Base-by-base conservation (phyloP, 2,329 filamentous ascomycete genomes). In the Hysterium pulicare region DNA sequence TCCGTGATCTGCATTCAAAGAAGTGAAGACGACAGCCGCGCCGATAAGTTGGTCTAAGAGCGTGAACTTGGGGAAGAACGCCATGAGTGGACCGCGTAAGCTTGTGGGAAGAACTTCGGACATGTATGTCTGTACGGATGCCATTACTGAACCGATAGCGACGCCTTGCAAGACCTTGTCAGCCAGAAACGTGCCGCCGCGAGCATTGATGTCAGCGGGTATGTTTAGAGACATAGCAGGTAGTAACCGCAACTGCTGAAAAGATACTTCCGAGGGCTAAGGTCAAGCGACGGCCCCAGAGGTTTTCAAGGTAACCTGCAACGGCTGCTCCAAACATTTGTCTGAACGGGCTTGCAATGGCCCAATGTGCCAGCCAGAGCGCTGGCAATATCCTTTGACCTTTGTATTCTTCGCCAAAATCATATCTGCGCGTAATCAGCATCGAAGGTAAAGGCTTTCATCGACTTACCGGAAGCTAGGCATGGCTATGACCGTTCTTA, bases 11-110 rank as follows among this genome's bases (percentile, higher is more conserved):
- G 50, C 46, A 22, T 56, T 41, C 9, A 64, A 44, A 33, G 59
- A 49, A n/a, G 56, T 57, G 41, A 64, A 73, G 17, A 75, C 58
- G 42, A 61, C 58, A 23, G 59, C 40, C 3, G 58, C 59, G 9
- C 74, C 74, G 8, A 74, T 61, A 13, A 77, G 58, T 52, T 77
- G 72, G 7, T 74, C 74, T 0, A 76, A 47, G 3, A 76, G 62
- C 15, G 68, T 73, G 51, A 77, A 75, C 3, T 71, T 69, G 4
- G 75, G 74, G 39, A 76, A 71, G 33, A 76, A 65, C 1, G 73
- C 71, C 52, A 77, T 68, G 2, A 70, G 64, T 0, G 74, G 68
- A 2, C 71, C 75, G 26, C 75, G 65, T 6, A 78, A 61, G 3
- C 58, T 61, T 0, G 69, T 62, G 0, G 75, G 73, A 1, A 72